Evolutionary conservation across 202 grass and related monocot genomes (phyloP).

Genomic region (Schoenoplectus tabernaemontani): DNA sequence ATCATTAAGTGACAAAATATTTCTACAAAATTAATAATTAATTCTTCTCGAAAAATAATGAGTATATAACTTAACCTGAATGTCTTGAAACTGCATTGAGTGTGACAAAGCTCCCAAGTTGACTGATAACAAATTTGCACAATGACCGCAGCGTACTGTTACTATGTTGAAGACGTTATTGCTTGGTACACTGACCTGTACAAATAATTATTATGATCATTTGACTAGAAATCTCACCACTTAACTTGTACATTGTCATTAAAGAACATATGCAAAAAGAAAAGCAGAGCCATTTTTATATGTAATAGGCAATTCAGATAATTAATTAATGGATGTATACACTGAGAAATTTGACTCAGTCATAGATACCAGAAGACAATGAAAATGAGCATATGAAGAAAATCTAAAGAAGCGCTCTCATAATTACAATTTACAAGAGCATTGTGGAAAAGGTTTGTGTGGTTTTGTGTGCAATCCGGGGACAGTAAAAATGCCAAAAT

Average conservation of each 20-base stretch:
- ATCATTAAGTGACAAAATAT: too few species aligned
- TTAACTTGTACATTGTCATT: background rate
- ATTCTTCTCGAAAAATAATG: too few species aligned
- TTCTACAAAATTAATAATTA: too few species aligned
- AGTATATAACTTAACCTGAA: too few species aligned
- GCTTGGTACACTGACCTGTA: constrained; percentile 82
- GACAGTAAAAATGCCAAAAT: background rate
- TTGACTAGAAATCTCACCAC: background rate
- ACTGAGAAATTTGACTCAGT: background rate
- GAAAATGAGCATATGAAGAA: background rate
- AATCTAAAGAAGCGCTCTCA: background rate
- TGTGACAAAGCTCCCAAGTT: constrained; percentile 54
- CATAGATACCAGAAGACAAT: background rate
- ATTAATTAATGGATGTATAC: background rate
- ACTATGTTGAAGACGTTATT: constrained; percentile 70
- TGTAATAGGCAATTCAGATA: constrained; percentile 8
- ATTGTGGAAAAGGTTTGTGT: background rate
- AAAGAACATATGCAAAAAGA: background rate
- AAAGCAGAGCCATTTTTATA: background rate
- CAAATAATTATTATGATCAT: background rate
- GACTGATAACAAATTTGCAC: constrained; percentile 79
- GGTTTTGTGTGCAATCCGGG: too few species aligned
- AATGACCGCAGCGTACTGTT: constrained; percentile 85
- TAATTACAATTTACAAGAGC: background rate
- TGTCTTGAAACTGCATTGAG: constrained; percentile 45